These are phyloP conservation scores for Luffa aegyptiaca DNA, from an alignment of 306 rosid genomes.

Conservation along the genomic window DNA sequence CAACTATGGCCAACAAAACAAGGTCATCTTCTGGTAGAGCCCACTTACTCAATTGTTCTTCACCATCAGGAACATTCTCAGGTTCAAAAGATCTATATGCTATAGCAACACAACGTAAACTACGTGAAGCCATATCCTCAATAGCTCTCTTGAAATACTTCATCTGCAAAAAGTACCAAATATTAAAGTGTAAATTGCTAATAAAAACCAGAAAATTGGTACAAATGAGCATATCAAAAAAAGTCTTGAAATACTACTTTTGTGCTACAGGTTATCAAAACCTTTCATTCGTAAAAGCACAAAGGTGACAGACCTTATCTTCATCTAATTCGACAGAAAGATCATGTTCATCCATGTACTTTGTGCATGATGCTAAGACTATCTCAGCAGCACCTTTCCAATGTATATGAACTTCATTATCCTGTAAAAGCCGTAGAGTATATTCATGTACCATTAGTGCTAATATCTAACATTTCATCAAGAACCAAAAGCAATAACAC, in stretches of 20 bases:
- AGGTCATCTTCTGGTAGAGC: slow-evolving; percentile 76
- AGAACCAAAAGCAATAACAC: neutral
- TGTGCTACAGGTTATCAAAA: neutral
- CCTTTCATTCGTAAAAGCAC: neutral
- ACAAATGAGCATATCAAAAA: neutral
- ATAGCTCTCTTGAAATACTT: slow-evolving; percentile 41
- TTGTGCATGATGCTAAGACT: slow-evolving; percentile 47
- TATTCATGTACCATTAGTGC: slow-evolving; percentile 10
- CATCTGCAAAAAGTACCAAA: slow-evolving; percentile 25
- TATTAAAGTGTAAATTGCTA: neutral
- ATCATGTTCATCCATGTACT: slow-evolving; percentile 34
- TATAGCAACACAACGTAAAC: slow-evolving; percentile 78
- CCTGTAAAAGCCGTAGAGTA: slow-evolving; percentile 27
- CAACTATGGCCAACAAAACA: slow-evolving; percentile 73
- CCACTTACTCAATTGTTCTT: slow-evolving; percentile 63
- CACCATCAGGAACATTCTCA: slow-evolving; percentile 48
- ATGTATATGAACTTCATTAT: slow-evolving; percentile 58
- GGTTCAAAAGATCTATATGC: slow-evolving; percentile 50
- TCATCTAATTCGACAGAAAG: slow-evolving; percentile 42
- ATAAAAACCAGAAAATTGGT: neutral
- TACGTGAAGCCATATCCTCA: slow-evolving; percentile 67
- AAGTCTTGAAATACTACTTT: neutral
- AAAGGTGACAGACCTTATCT: slow-evolving; percentile 42
- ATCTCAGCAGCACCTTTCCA: slow-evolving; percentile 99
- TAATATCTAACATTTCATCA: neutral